Base-by-base conservation (phyloP, 2,329 filamentous ascomycete genomes). In the Arthrobotrys sinensis region DNA sequence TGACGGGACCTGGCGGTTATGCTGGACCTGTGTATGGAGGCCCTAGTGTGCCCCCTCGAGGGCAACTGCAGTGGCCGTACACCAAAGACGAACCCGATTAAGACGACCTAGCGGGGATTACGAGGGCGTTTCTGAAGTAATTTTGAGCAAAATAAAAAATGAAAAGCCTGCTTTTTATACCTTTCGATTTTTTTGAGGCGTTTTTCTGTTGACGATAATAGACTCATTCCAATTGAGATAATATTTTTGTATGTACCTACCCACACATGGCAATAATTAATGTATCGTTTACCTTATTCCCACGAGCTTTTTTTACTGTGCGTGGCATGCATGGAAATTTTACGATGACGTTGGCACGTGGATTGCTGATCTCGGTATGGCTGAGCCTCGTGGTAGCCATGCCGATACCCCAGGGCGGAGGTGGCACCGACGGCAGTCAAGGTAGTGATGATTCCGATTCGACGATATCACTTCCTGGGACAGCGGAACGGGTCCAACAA, bases 31-130 rank as follows among this genome's bases (percentile, higher is more conserved):
- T 55, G 14, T 66, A 55, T 11, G 53, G 40, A 6, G 45, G 67
- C 1, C 43, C 53, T 10, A 60, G 45, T 11, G 40, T 57, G 21
- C 53, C 40, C 7, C 63, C 62, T 16, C n/a, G 63, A 28, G 60
- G 66, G 14, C 67, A 72, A 16, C 24, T 78, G 40, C 55, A 40
- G 62, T 78, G 75, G 75, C 75, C 75, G 7, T 72, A 78, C 53
- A 78, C 67, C 14, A 78, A 72, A 10, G 67, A 78, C 19, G 75
- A 78, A 21, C 75, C 75, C 5, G 75, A 78, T 67, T 78, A 64
- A 78, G 16, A 32, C 57, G 46, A 24, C 8, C 11, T 11, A 52
- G 21, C n/a, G 24, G 11, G 28, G 43, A n/a, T 4, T 14, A 14
- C 43, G 38, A 34, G 40, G 53, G 34, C 14, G 40, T 32, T 38